Evolutionary conservation across 805 yeast species (phyloP).

Genomic region (Candida krabiensis): DNA sequence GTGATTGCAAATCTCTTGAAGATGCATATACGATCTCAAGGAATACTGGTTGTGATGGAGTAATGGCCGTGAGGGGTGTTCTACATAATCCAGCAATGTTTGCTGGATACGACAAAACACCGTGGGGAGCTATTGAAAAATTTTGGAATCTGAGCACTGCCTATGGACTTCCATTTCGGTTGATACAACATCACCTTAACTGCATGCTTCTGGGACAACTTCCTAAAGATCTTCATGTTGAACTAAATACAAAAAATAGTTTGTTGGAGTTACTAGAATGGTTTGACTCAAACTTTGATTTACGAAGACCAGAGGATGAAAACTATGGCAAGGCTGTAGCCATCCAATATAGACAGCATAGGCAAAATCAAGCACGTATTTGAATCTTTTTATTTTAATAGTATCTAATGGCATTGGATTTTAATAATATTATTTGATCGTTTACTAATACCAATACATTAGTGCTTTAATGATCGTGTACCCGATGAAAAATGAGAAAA

Average conservation of each 20-base stretch:
- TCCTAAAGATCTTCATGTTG: conserved; percentile 48
- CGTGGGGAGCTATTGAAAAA: conserved; percentile 88
- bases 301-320: conserved; percentile 64
- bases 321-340: conserved; percentile 58
- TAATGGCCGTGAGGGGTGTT: conserved; percentile 93
- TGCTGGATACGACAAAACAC: conserved; percentile 68
- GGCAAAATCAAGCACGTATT: conserved; percentile 30
- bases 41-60: conserved; percentile 80
- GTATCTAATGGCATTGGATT: too few species aligned
- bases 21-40: conserved; percentile 67
- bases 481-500: too few species aligned
- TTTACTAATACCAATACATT: too few species aligned
- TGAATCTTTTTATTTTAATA: too few species aligned
- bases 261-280: conserved; percentile 74
- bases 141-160: conserved; percentile 78
- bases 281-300: conserved; percentile 69
- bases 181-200: conserved; percentile 83
- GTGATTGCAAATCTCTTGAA: conserved; percentile 76
- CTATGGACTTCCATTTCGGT: conserved; percentile 82
- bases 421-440: too few species aligned
- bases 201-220: conserved; percentile 74
- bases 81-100: conserved; percentile 86
- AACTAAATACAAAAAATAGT: conserved; percentile 60
- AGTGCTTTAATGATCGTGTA: too few species aligned
- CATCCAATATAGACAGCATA: conserved; percentile 32